Base-by-base conservation (phyloP, 192 early-diverging fungal genomes). In the Obelidium mucronatum region DNA sequence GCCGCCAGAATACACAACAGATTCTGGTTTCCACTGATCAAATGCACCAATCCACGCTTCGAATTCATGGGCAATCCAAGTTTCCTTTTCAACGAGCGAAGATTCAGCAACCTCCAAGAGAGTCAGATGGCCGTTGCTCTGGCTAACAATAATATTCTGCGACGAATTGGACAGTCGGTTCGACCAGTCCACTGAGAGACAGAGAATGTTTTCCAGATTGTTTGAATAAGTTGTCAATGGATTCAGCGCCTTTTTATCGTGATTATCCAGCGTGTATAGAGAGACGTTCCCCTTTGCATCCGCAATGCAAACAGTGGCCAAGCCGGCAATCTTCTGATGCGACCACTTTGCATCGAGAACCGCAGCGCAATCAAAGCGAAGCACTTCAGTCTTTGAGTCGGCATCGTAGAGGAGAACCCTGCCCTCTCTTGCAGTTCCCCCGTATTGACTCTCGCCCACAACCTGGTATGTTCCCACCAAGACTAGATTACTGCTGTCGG, bases 21-120 rank as follows among this genome's bases (percentile, higher is more conserved):
- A 80, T 0, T 91, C 73, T 2, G 70, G 54, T 48, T 91, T 82
- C 88, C 92, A 94, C 64, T 93, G 92, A 80, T 99, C 90, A 77
- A 93, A 98, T n/a, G 91, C 90, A 4, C 89, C 86, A 54, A 94
- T 95, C 97, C 97, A 99, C 13, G 96, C 96, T 76, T 98, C 96
- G 40, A 93, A 86, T 35, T 92, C 91, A 74, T 98, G 96, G 0
- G 89, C 97, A 26, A 90, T 84, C 94, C 95, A 97, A 62, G 86
- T 61, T 15, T 69, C 60, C 4, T 84, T 83, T 17, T 86, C 60
- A 11, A 76, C 77, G n/a, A 80, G 40, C 11, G 5, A 2, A 13
- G 72, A 40, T 17, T 51, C 17, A 22, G 35, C 37, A 13, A 71
- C 48, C 1, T 81, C 60, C 2, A 94, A 60, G 15, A 93, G 61